Evolutionary conservation across 805 yeast species (phyloP).

Genomic region (Metschnikowia matae): DNA sequence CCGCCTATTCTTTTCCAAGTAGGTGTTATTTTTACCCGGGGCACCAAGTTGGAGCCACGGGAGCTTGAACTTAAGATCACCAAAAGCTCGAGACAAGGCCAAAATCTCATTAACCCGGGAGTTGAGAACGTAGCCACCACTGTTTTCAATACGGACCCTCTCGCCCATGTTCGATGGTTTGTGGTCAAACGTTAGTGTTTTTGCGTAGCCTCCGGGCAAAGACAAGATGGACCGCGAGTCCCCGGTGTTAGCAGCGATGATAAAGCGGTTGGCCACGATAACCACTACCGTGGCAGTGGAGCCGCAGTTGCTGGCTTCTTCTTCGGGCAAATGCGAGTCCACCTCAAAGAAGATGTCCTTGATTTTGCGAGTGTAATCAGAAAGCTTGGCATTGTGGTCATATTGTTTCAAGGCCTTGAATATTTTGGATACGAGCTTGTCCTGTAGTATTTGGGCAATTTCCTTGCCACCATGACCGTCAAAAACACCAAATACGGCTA

Average conservation of each 20-base stretch:
- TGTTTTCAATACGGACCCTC: slow-evolving; percentile 38
- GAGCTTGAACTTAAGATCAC: slow-evolving; percentile 40
- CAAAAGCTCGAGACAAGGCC: slow-evolving; percentile 43
- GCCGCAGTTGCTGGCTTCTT: slow-evolving; percentile 33
- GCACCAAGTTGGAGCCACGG: slow-evolving; percentile 28
- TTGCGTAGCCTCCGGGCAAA: slow-evolving; percentile 46
- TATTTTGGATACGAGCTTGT: slow-evolving; percentile 35
- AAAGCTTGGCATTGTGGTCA: slow-evolving; percentile 6
- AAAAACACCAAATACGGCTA: slow-evolving; percentile 63
- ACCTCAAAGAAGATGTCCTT: slow-evolving; percentile 34
- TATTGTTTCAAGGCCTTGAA: slow-evolving; percentile 24
- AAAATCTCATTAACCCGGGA: slow-evolving; percentile 41
- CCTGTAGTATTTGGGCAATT: slow-evolving; percentile 52
- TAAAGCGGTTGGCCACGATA: slow-evolving; percentile 28
- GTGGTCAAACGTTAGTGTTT: slow-evolving; percentile 45
- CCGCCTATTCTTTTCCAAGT: slow-evolving; percentile 21
- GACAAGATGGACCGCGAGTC: slow-evolving; percentile 68
- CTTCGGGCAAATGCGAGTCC: slow-evolving; percentile 31
- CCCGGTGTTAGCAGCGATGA: slow-evolving; percentile 68
- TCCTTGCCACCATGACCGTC: slow-evolving; percentile 81
- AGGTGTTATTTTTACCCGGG: slow-evolving; percentile 27
- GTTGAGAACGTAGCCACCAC: slow-evolving; percentile 35
- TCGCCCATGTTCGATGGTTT: slow-evolving; percentile 43
- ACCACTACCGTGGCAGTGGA: slow-evolving; percentile 38
- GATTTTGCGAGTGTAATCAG: slow-evolving; percentile 18